These are phyloP conservation scores for Clathrus columnatus DNA, from an alignment of 768 basidiomycete genomes.

Conservation along the genomic window DNA sequence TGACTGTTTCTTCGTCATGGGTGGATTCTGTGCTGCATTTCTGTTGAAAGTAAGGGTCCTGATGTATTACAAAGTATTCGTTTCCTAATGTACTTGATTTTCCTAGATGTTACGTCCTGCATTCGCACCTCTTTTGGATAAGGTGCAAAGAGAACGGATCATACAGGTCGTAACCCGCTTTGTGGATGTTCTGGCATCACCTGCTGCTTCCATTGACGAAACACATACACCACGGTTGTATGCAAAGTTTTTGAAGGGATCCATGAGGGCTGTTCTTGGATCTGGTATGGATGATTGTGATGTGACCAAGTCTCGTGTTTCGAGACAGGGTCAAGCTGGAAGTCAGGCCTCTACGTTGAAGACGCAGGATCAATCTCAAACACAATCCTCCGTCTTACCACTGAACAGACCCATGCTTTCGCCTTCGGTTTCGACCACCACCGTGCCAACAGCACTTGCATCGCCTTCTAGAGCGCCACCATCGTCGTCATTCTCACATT, in stretches of 20 bases:
- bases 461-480: not conserved
- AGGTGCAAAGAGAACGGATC: conserved; percentile 60
- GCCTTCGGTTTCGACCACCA: too few relatives aligned
- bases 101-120: conserved; percentile 62
- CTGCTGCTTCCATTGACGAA: conserved; percentile 72
- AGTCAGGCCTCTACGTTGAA: too few relatives aligned
- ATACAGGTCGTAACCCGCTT: conserved; percentile 63
- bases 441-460: not conserved
- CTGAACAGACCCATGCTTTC: too few relatives aligned
- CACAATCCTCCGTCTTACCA: too few relatives aligned
- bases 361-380: too few relatives aligned
- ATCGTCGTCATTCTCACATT: too few relatives aligned
- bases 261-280: conserved; percentile 31
- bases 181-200: conserved; percentile 61
- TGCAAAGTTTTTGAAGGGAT: conserved; percentile 66
- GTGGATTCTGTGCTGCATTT: conserved; percentile 76
- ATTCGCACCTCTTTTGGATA: conserved; percentile 51
- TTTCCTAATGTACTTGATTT: not conserved
- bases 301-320: not conserved
- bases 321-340: too few relatives aligned
- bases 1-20: conserved; percentile 62
- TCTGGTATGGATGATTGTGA: not conserved
- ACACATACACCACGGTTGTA: conserved; percentile 74
- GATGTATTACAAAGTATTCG: not conserved
- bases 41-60: conserved; percentile 57